These are phyloP conservation scores for Umbelopsis sp. DNA, from an alignment of 192 early-diverging fungal species.

Conservation along the genomic window DNA sequence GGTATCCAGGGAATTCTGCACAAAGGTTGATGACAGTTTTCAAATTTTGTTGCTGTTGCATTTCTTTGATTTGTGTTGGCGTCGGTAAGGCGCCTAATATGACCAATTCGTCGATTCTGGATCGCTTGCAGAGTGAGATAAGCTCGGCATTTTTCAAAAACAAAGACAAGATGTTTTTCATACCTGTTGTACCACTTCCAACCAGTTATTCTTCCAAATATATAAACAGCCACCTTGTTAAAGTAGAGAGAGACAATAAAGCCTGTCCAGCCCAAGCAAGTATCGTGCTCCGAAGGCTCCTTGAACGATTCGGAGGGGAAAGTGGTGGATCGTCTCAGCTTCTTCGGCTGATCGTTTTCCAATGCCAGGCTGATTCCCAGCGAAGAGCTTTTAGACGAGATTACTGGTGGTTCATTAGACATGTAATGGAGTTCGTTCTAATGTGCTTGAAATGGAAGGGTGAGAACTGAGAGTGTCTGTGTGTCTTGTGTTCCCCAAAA, in stretches of 20 bases:
- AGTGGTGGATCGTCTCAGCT: not conserved
- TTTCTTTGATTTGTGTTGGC: conserved; percentile 20
- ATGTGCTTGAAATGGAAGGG: not conserved
- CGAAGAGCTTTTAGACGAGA: conserved; percentile 16
- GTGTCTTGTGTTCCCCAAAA: not conserved
- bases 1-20: conserved; percentile 49
- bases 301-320: conserved; percentile 19
- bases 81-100: conserved; percentile 38
- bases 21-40: conserved; percentile 50
- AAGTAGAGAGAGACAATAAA: conserved; percentile 31
- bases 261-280: conserved; percentile 22
- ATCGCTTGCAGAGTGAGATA: too few relatives aligned
- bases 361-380: conserved; percentile 20
- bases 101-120: conserved; percentile 25
- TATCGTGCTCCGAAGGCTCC: conserved; percentile 3
- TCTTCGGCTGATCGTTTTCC: not conserved
- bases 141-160: too few relatives aligned
- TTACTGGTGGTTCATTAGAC: not conserved
- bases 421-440: not conserved
- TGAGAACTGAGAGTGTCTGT: not conserved
- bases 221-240: conserved; percentile 33
- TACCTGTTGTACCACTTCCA: conserved; percentile 38
- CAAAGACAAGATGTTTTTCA: not conserved
- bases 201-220: conserved; percentile 28
- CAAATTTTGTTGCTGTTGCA: conserved; percentile 25